These are phyloP conservation scores for Hippophae tibetana DNA, from an alignment of 306 rosid genomes.

Conservation along the genomic window DNA sequence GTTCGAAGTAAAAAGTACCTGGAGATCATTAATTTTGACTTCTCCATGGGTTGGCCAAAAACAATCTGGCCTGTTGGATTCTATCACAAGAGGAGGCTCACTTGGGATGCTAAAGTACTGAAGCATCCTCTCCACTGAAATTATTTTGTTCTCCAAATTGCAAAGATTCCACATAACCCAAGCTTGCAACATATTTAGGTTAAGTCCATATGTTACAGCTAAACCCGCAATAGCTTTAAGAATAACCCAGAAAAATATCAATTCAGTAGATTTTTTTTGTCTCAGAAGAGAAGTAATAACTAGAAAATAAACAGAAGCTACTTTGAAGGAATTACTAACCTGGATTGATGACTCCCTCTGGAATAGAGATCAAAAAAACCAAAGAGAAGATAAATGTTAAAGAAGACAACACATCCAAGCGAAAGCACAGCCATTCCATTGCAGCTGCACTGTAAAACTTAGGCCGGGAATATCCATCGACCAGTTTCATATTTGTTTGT, in stretches of 20 bases:
- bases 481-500: slow-evolving; percentile 42
- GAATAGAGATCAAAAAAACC: slow-evolving; percentile 46
- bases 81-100: slow-evolving; percentile 58
- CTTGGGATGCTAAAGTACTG: slow-evolving; percentile 56
- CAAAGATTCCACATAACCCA: slow-evolving; percentile 42
- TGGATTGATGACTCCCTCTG: slow-evolving; percentile 44
- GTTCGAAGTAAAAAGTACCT: slow-evolving; percentile 30
- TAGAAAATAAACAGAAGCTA: neutral
- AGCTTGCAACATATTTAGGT: slow-evolving; percentile 38
- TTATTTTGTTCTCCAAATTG: slow-evolving; percentile 59
- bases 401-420: slow-evolving; percentile 47
- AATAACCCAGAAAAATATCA: neutral
- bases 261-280: neutral
- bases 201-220: slow-evolving; percentile 78
- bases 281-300: neutral
- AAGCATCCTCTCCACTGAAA: slow-evolving; percentile 75
- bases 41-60: slow-evolving; percentile 67
- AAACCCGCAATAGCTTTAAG: slow-evolving; percentile 68
- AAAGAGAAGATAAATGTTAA: slow-evolving; percentile 41
- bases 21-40: slow-evolving; percentile 51
- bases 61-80: slow-evolving; percentile 43
- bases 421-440: slow-evolving; percentile 52
- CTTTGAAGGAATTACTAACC: slow-evolving; percentile 21
- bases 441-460: slow-evolving; percentile 41
- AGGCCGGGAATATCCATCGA: slow-evolving; percentile 43